phyloP scores from a whole-genome alignment of 208 protist genomes.

The Leishmania arabica region DNA sequence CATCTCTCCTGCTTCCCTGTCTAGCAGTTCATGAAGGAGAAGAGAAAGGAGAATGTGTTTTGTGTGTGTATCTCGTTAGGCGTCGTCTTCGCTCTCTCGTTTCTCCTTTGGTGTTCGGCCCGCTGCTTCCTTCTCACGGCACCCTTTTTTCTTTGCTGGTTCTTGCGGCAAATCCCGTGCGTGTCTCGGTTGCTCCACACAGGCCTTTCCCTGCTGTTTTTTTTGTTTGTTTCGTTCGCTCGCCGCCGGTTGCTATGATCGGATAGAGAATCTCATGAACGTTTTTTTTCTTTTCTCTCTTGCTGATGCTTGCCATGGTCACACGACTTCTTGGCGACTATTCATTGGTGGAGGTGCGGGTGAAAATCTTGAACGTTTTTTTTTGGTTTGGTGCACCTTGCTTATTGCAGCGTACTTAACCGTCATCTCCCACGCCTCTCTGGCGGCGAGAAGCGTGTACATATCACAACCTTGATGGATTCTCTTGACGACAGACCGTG shows the following conservation, averaged over 20 bases:
- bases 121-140: neutral
- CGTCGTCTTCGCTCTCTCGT: neutral
- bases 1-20: neutral
- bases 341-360: neutral
- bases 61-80: neutral
- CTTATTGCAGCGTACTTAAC: neutral
- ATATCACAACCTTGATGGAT: neutral
- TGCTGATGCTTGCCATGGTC: too few relatives aligned
- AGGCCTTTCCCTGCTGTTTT: neutral
- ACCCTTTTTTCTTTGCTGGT: too few relatives aligned
- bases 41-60: neutral
- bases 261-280: neutral
- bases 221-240: neutral
- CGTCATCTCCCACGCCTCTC: neutral
- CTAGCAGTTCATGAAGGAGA: neutral
- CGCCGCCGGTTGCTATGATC: too few relatives aligned
- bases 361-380: neutral
- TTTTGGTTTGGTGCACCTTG: neutral
- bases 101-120: neutral
- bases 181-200: neutral
- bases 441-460: neutral
- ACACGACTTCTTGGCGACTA: neutral
- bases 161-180: neutral
- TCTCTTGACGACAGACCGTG: neutral
- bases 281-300: neutral